These are phyloP conservation scores for Udeniomyces megalosporus DNA, from an alignment of 768 basidiomycete genomes.

Conservation along the genomic window DNA sequence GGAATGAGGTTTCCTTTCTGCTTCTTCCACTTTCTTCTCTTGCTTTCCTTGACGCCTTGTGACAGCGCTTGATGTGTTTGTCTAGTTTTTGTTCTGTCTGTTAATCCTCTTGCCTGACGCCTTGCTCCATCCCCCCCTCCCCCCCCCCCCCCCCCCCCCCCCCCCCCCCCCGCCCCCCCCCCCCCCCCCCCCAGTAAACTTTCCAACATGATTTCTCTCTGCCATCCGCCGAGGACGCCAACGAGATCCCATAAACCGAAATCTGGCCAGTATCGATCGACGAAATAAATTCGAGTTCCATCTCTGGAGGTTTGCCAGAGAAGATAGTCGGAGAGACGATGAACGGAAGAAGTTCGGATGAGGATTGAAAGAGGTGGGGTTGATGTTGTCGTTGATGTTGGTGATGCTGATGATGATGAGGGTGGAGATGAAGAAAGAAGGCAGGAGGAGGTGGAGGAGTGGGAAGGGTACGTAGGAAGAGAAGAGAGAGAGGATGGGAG, in stretches of 20 bases:
- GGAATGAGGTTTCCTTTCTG: no score
- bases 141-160: constrained; percentile 9
- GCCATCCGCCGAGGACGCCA: constrained; percentile 74
- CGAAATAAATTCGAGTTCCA: constrained; percentile 73
- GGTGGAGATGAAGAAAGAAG: no score
- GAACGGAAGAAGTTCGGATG: constrained; percentile 80
- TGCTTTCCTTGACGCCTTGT: no score
- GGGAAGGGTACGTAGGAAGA: neutral
- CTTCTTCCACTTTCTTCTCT: no score
- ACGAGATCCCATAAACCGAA: constrained; percentile 75
- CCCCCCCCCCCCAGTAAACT: neutral
- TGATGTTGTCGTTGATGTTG: no score
- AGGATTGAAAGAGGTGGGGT: constrained; percentile 73
- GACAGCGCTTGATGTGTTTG: no score
- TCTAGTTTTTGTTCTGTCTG: no score
- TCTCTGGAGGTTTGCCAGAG: constrained; percentile 71
- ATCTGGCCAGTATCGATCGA: constrained; percentile 75
- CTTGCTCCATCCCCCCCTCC: neutral
- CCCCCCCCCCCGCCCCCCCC: neutral
- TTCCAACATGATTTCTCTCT: constrained; percentile 38
- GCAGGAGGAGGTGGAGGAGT: no score
- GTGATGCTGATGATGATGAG: no score
- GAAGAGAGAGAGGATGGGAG: neutral
- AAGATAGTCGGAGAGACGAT: constrained; percentile 70
- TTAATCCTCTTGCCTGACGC: neutral